Conservation (phyloP, 2,329 filamentous ascomycete genomes). For the Aspergillus piperis region DNA sequence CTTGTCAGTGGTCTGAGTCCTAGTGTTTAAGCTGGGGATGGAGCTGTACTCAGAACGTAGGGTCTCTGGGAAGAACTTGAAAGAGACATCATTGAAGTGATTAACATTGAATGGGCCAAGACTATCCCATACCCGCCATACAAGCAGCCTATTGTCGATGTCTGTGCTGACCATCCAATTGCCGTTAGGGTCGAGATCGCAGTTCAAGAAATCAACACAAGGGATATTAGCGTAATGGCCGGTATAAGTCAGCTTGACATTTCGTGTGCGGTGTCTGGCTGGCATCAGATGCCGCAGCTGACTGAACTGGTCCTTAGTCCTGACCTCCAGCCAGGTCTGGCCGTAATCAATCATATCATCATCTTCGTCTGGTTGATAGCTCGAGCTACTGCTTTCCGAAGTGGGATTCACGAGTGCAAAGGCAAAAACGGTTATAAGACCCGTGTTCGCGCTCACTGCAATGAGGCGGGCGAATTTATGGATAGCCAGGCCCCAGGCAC, state of each 20-base stretch:
- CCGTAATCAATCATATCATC: slow-evolving; percentile 23
- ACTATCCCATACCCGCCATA: slow-evolving; percentile 53
- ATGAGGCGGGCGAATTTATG: slow-evolving; percentile 81
- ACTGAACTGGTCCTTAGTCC: slow-evolving; percentile 25
- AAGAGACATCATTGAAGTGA: slow-evolving; percentile 33
- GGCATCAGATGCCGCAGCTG: slow-evolving; percentile 33
- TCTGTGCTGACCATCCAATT: slow-evolving; percentile 60
- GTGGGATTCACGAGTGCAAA: slow-evolving; percentile 54
- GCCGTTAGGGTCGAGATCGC: slow-evolving; percentile 55
- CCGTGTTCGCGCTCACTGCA: slow-evolving; percentile 78
- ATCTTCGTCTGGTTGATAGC: slow-evolving; percentile 18
- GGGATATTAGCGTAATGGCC: slow-evolving; percentile 58
- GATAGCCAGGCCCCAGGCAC: slow-evolving; percentile 86
- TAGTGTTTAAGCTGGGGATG: not conserved
- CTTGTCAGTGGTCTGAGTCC: slow-evolving; percentile 12
- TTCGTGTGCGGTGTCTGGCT: slow-evolving; percentile 39
- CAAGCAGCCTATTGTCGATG: slow-evolving; percentile 52
- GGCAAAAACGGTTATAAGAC: slow-evolving; percentile 59
- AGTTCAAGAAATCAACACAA: slow-evolving; percentile 60
- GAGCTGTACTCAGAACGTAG: slow-evolving; percentile 26
- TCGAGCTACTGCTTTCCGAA: slow-evolving; percentile 20
- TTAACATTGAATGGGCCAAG: slow-evolving; percentile 31
- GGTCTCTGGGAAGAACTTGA: slow-evolving; percentile 28
- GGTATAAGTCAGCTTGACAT: slow-evolving; percentile 45
- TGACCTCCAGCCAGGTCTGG: slow-evolving; percentile 39